phyloP scores from a whole-genome alignment of 176 grass and related monocot genomes.

The Cenchrus fungigraminus region DNA sequence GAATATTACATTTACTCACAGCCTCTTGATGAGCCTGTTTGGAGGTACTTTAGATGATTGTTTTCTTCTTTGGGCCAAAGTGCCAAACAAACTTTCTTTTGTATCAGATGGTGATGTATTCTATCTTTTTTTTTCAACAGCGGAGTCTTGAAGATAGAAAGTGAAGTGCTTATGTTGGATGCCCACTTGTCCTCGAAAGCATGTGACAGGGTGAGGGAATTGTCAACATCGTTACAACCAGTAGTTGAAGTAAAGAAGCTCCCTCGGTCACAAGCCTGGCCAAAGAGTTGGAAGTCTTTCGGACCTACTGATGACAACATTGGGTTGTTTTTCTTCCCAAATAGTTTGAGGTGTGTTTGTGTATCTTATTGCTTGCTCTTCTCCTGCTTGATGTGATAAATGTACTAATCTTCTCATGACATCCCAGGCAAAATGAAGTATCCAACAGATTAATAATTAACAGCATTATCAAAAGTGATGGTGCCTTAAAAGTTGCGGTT shows the following conservation, averaged over 20 bases:
- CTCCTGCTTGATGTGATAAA: conserved; percentile 9
- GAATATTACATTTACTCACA: conserved; percentile 21
- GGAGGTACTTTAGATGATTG: conserved; percentile 39
- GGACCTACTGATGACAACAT: conserved; percentile 61
- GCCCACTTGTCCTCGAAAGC: conserved; percentile 69
- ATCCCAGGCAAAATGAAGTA: conserved; percentile 50
- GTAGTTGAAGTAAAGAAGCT: conserved; percentile 55
- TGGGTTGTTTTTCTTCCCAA: conserved; percentile 77
- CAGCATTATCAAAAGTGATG: conserved; percentile 41
- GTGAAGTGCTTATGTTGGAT: conserved; percentile 37
- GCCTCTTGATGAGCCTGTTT: conserved; percentile 46
- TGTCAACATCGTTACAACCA: conserved; percentile 43
- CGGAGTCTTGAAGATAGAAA: conserved; percentile 61
- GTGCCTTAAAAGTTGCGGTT: conserved; percentile 50
- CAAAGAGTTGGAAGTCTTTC: conserved; percentile 59
- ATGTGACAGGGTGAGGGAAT: conserved; percentile 55
- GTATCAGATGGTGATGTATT: conserved; percentile 30
- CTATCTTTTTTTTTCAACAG: conserved; percentile 46
- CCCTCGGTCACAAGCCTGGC: conserved; percentile 55
- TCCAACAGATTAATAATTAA: conserved; percentile 34
- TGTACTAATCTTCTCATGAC: conserved; percentile 18
- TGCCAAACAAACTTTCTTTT: conserved; percentile 11
- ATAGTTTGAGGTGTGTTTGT: conserved; percentile 44
- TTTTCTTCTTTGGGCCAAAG: background rate
- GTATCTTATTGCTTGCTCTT: conserved; percentile 23